Evolutionary conservation across 495 filamentous ascomycete genomes (phyloP), one percentile per base, ranked within the genome.

Genomic region (Annulohypoxylon bovei): DNA sequence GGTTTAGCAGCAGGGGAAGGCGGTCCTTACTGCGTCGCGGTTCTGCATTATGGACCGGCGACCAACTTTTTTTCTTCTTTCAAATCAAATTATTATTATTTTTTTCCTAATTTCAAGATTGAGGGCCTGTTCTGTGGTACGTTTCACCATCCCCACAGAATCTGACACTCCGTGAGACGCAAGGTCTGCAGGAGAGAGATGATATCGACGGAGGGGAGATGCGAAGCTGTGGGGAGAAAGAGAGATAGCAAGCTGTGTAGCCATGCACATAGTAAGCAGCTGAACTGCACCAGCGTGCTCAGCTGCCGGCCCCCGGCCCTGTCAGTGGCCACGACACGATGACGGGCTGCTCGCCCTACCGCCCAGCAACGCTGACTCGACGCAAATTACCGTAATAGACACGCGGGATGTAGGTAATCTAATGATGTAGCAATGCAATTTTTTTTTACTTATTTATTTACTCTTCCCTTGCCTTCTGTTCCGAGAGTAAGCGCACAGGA

Each of bases 81-180:
- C 25, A 7, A 18, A 44, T 18, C 16, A 64, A 25, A 53, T 52
- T 52, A 63, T 52, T 50, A 44, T 50, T 49, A 50, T 5, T 14
- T 7, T 55, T 39, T 54, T 61, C 27, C 12, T 33, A 39, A 35
- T 22, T 58, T 23, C 52, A 58, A 67, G 54, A 60, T 39, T 35
- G 22, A 58, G 52, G 61, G 56, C 30, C 65, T 47, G 70, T 72
- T 23, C 65, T 47, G 70, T 72, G 70, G 18, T 53, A 72, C 70
- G 70, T 72, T 72, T 53, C 70, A 72, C 70, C 35, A 62, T 71
- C 70, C 61, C 70, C 70, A 68, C 70, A 64, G 70, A 72, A 61
- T 72, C 70, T 72, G 70, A 72, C 70, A 68, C 65, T 68, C 47
- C 33, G 64, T 72, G 27, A 62, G 56, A 72, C 64, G 53, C 54